Evolutionary conservation across 495 filamentous ascomycete species (phyloP).

Genomic region (Rostrohypoxylon terebratum): DNA sequence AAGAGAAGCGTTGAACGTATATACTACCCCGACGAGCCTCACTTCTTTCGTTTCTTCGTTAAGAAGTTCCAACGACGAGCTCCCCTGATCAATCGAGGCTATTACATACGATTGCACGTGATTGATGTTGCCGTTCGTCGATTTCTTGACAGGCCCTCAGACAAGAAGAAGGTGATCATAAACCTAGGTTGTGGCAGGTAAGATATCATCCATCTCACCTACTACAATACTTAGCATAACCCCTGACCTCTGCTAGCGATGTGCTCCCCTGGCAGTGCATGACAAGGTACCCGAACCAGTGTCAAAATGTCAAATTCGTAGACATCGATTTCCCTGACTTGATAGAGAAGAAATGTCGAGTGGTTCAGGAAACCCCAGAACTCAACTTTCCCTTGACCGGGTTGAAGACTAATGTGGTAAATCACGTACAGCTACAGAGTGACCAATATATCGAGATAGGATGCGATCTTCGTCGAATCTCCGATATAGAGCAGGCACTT

Average conservation of each 20-base stretch:
- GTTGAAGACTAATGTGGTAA: constrained; percentile 57
- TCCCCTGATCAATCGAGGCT: constrained; percentile 88
- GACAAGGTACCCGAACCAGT: constrained; percentile 66
- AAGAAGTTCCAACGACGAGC: constrained; percentile 82
- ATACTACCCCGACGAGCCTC: constrained; percentile 77
- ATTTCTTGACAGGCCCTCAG: constrained; percentile 72
- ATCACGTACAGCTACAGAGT: constrained; percentile 67
- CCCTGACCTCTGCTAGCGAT: constrained; percentile 69
- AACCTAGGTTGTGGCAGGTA: constrained; percentile 95
- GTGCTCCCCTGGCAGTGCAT: constrained; percentile 90
- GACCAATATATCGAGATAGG: constrained; percentile 81
- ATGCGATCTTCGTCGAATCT: constrained; percentile 80
- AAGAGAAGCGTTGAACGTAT: constrained; percentile 89
- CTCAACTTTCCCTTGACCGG: constrained; percentile 65
- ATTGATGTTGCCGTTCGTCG: constrained; percentile 76
- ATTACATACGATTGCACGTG: constrained; percentile 85
- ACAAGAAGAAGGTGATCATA: constrained; percentile 77
- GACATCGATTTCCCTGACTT: constrained; percentile 90
- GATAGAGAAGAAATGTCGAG: constrained; percentile 76
- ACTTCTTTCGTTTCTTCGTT: constrained; percentile 89
- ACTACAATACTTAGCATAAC: constrained; percentile 2
- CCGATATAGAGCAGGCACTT: constrained; percentile 67
- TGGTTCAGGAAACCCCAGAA: constrained; percentile 70
- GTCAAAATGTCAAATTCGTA: constrained; percentile 72
- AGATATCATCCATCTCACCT: constrained; percentile 46